A percentile compares a stretch with the other conserved stretches of the same genome.
phyloP scores from a whole-genome alignment of 2,329 filamentous ascomycete species.

The Tolypocladium guangdongense region DNA sequence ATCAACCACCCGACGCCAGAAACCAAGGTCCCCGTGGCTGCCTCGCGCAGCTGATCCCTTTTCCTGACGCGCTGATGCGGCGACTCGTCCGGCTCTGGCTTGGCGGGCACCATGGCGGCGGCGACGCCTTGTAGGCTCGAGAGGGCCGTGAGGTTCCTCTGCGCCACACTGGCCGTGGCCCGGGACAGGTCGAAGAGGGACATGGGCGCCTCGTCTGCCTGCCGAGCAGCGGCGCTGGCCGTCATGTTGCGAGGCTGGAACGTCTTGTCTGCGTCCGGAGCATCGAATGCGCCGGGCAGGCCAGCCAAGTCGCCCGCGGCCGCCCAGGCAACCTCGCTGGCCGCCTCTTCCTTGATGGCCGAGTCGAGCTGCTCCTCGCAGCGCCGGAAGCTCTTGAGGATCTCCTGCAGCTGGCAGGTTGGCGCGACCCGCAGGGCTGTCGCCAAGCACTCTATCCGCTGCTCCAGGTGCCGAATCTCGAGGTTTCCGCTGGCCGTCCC shows the following conservation, averaged over 20 bases:
- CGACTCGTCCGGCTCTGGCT: constrained; percentile 13
- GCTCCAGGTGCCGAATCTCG: constrained; percentile 62
- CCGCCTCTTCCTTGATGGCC: constrained; percentile 54
- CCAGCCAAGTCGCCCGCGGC: constrained; percentile 48
- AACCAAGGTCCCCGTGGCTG: constrained; percentile 55
- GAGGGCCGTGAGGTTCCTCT: constrained; percentile 45
- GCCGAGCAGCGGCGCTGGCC: constrained; percentile 21
- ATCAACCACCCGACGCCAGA: constrained; percentile 59
- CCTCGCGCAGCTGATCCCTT: constrained; percentile 59
- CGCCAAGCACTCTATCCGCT: constrained; percentile 70
- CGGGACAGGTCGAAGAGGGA: constrained; percentile 54
- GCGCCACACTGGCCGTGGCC: constrained; percentile 48
- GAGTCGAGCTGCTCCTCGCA: constrained; percentile 69
- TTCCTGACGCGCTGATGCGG: constrained; percentile 44
- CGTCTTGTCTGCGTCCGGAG: constrained; percentile 12
- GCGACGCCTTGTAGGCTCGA: constrained; percentile 34
- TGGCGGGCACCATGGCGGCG: constrained; percentile 3
- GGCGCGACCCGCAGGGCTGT: constrained; percentile 67
- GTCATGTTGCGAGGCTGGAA: constrained; percentile 21
- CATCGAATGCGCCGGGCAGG: constrained; percentile 44
- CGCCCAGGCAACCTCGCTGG: constrained; percentile 61
- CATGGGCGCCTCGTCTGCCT: constrained; percentile 48
- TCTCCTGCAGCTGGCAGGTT: constrained; percentile 57
- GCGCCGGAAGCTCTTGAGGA: constrained; percentile 62
- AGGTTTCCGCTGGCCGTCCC: constrained; percentile 48